Evolutionary conservation across 352 stramenopile species (phyloP), one percentile per base, ranked within the genome.

Genomic region (Aphanomyces euteiches): DNA sequence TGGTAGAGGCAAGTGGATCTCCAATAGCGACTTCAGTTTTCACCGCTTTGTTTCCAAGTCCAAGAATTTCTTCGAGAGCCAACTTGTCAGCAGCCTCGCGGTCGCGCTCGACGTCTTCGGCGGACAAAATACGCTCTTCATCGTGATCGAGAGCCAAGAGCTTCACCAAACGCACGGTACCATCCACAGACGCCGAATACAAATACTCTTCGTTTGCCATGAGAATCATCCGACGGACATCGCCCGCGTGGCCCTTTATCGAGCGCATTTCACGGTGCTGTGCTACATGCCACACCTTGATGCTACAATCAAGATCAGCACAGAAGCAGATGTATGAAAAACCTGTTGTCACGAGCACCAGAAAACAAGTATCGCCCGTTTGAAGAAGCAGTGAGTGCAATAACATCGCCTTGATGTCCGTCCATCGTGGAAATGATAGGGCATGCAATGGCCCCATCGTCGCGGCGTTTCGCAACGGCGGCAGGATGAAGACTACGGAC

Each of bases 241-340:
- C 67, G 37, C 67, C 67, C n/a, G 60, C 65, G 37, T 73, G 67
- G 15, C 56, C 67, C 34, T 56, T 73, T 28, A 73, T 73, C n/a
- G 45, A 28, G 40, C 67, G 67, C 8, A 73, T 17, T 37, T 73
- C 67, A 7, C 59, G 45, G 28, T 67, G 56, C n/a, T 67, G 56
- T 8, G n/a, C 60, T 12, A 73, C 53, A 28, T 73, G 47, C 67
- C 67, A 73, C 5, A 73, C 67, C 43, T 73, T 73, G 53, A 73
- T 67, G 38, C 50, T 71, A 71, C 7, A 8, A 12, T 15, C 13
- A 19, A 7, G 56, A 61, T 15, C 21, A 17, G 17, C 28, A 1
- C n/a, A 54, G 34, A 66, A n/a, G 10, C 8, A 48, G 8, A 37
- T 45, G 43, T 47, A 36, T 38, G 36, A 8, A 21, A 43, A 50